Evolutionary conservation across 73 alveolate genomes (phyloP), one percentile per base, ranked within the genome.

Genomic region (Halteria grandinella): DNA sequence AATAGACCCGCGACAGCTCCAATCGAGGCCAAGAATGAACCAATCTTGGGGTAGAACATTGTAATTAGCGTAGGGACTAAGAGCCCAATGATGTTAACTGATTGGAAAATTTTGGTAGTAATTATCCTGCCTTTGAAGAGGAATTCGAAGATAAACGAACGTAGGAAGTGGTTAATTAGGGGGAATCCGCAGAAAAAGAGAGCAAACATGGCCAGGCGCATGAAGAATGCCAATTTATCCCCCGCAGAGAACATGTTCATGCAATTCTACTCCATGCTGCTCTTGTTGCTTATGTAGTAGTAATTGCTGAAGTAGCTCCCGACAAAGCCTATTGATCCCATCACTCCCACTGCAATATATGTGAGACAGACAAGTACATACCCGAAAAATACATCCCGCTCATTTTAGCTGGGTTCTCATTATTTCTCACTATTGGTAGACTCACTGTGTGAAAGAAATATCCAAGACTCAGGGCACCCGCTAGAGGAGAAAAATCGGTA

Each of bases 311-410:
- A 36, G 11, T 36, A 36, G 47, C 11, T 11, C 11, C 47, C 47
- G 11, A 11, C 11, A 11, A 36, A 89, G 18, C 94, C 96, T 52
- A 89, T 60, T 71, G 85, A 89, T 17, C 96, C 96, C 55, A 86
- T 0, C 41, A 69, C 62, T 32, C 91, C 94, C 18, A 85, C 73
- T 21, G 55, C 71, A n/a, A 79, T 40, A 73, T 89, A 89, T 40
- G 90, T 63, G 20, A 85, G 25, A 37, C 83, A 58, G 23, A 80
- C 92, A 25, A 75, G 73, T 6, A 86, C 0, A 74, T 79, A 89
- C 34, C 96, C 96, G 15, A 71, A 33, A 47, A 66, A 69, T 45
- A 89, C 69, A 73, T 89, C 92, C 72, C 96, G 66, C 49, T 52
- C 74, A 51, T 89, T 89, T 89, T 85, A 39, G 78, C 89, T 34